Conservation (phyloP, 1,284 basidiomycete species). For the Anthracocystis setariae region DNA sequence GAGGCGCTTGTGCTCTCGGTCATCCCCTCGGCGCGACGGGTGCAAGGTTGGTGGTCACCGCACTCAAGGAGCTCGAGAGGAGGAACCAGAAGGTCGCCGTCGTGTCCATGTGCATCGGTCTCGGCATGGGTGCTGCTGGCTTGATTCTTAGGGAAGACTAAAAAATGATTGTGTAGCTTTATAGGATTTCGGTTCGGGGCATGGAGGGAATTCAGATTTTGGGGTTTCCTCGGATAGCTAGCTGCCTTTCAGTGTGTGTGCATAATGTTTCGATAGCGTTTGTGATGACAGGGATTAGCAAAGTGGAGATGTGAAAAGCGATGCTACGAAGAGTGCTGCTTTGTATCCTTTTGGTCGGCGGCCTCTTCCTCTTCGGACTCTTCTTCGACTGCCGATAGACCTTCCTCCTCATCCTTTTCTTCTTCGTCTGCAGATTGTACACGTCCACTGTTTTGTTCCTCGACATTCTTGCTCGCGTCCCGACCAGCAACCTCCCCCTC, state of each 20-base stretch:
- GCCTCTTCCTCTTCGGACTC: constrained; percentile 37
- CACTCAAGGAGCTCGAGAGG: constrained; percentile 81
- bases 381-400: constrained; percentile 44
- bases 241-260: not conserved
- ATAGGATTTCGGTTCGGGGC: too few species aligned
- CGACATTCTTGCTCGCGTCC: too few species aligned
- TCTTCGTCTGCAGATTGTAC: constrained; percentile 54
- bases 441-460: too few species aligned
- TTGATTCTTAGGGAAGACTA: constrained; percentile 74
- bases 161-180: not conserved
- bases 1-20: constrained; percentile 87
- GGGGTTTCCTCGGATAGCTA: too few species aligned
- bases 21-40: constrained; percentile 90
- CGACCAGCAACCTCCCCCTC: too few species aligned
- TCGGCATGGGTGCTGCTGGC: constrained; percentile 84
- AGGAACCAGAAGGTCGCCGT: constrained; percentile 82
- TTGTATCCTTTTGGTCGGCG: constrained; percentile 8
- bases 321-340: not conserved
- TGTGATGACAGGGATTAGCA: not conserved
- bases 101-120: constrained; percentile 82
- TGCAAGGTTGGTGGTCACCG: constrained; percentile 86
- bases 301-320: not conserved
- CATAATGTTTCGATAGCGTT: not conserved
- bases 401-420: constrained; percentile 49
- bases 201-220: too few species aligned